phyloP scores from a whole-genome alignment of 2,329 filamentous ascomycete species.

The Colletotrichum noveboracense region DNA sequence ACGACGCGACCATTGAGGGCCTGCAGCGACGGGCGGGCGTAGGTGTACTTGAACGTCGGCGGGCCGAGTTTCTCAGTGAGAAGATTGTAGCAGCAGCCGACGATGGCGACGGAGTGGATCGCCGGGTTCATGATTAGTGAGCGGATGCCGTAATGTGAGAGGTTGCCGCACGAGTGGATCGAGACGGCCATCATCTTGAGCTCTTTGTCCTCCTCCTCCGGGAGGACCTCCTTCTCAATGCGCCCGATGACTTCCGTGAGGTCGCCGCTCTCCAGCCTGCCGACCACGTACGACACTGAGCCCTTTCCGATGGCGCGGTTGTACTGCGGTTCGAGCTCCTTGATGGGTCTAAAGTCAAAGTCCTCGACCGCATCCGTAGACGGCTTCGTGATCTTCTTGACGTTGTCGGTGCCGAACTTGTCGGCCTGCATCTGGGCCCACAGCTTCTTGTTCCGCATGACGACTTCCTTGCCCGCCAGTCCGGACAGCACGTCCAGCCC shows the following conservation, averaged over 20 bases:
- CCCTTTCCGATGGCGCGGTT: slow-evolving; percentile 67
- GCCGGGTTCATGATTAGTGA: slow-evolving; percentile 84
- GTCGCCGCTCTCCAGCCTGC: slow-evolving; percentile 75
- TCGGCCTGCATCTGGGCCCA: slow-evolving; percentile 59
- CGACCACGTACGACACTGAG: slow-evolving; percentile 78
- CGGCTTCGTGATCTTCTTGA: slow-evolving; percentile 28
- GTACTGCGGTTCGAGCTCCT: slow-evolving; percentile 57
- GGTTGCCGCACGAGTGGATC: slow-evolving; percentile 95
- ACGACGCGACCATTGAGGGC: slow-evolving; percentile 72
- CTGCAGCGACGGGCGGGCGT: slow-evolving; percentile 72
- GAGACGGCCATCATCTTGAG: slow-evolving; percentile 83
- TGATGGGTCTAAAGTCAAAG: slow-evolving; percentile 51
- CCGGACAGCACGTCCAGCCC: slow-evolving; percentile 84
- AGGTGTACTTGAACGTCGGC: slow-evolving; percentile 83
- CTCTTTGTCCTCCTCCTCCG: slow-evolving; percentile 32
- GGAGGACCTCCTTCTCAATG: slow-evolving; percentile 52
- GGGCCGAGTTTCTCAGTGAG: slow-evolving; percentile 89
- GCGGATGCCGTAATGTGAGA: slow-evolving; percentile 92
- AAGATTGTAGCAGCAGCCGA: slow-evolving; percentile 98
- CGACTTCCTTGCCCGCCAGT: slow-evolving; percentile 72
- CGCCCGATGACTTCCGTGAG: slow-evolving; percentile 70
- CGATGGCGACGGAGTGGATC: slow-evolving; percentile 90
- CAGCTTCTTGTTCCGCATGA: slow-evolving; percentile 84
- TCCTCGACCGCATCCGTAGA: slow-evolving; percentile 23
- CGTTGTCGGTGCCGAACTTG: slow-evolving; percentile 45